phyloP scores from a whole-genome alignment of 2,329 filamentous ascomycete species.

The Kalaharituber pfeilii region DNA sequence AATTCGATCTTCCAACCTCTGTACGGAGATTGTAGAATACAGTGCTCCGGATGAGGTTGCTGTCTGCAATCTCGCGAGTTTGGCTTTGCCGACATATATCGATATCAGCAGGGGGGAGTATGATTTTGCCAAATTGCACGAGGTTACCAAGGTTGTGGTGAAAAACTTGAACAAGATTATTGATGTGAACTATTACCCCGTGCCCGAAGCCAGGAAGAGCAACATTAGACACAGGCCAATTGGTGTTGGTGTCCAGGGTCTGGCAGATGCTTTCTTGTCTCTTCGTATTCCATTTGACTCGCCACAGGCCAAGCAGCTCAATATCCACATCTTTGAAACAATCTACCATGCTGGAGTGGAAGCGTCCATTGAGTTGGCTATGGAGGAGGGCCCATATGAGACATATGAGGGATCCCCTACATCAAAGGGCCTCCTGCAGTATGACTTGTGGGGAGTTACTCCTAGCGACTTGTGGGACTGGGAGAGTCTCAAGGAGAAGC shows the following conservation, averaged over 20 bases:
- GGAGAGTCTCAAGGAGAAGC: slow-evolving; percentile 71
- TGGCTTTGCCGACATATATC: slow-evolving; percentile 80
- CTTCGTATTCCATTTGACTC: slow-evolving; percentile 95
- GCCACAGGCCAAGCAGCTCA: slow-evolving; percentile 77
- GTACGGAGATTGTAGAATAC: slow-evolving; percentile 98
- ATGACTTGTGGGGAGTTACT: slow-evolving; percentile 95
- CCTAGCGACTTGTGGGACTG: slow-evolving; percentile 95
- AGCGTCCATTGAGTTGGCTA: slow-evolving; percentile 70
- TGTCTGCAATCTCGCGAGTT: slow-evolving; percentile 91
- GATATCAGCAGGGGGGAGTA: slow-evolving; percentile 71
- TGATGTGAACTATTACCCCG: slow-evolving; percentile 97
- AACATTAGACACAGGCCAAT: slow-evolving; percentile 96
- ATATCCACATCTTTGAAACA: slow-evolving; percentile 98
- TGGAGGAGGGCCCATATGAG: slow-evolving; percentile 66
- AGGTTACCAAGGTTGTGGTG: slow-evolving; percentile 80
- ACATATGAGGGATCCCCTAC: slow-evolving; percentile 88
- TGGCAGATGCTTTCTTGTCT: slow-evolving; percentile 94
- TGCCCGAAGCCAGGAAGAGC: slow-evolving; percentile 79
- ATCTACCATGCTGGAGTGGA: slow-evolving; percentile 95
- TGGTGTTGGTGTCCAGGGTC: slow-evolving; percentile 89
- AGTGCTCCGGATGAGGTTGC: slow-evolving; percentile 93
- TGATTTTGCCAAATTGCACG: slow-evolving; percentile 92
- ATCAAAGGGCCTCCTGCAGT: slow-evolving; percentile 89
- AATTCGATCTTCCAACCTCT: slow-evolving; percentile 95
- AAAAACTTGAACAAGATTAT: slow-evolving; percentile 97